A percentile compares a stretch with the other conserved stretches of the same genome.
phyloP scores from a whole-genome alignment of 441 rosid species.

The Populus hybrid region DNA sequence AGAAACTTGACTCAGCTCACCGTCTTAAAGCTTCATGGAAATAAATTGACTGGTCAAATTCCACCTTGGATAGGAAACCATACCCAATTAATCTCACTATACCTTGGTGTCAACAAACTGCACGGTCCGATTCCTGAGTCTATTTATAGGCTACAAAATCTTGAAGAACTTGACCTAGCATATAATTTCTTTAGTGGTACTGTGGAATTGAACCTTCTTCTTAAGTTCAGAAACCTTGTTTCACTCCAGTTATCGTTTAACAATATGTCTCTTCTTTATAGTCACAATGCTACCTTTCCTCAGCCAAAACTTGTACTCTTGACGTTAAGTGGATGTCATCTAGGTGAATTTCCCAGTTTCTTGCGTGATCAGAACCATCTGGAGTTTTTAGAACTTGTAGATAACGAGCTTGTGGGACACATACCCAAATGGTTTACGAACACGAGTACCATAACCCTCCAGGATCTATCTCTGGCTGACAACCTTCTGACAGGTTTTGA shows the following conservation, averaged over 20 bases:
- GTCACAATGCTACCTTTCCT: background rate
- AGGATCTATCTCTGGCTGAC: background rate
- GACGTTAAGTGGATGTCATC: slow-evolving; percentile 12
- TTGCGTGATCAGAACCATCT: slow-evolving; percentile 12
- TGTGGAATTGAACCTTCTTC: too few relatives aligned
- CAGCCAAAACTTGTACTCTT: background rate
- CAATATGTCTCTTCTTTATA: slow-evolving; percentile 10
- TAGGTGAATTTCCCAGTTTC: slow-evolving; percentile 20
- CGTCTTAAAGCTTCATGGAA: background rate
- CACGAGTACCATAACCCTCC: background rate
- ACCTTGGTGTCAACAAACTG: slow-evolving; percentile 40
- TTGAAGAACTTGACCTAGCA: background rate
- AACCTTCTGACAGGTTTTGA: slow-evolving; percentile 22
- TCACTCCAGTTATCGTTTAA: background rate
- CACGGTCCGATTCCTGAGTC: slow-evolving; percentile 49
- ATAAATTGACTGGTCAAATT: slow-evolving; percentile 43
- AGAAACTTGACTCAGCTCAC: slow-evolving; percentile 20
- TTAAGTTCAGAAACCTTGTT: background rate
- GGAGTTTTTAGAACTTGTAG: background rate
- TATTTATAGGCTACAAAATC: slow-evolving; percentile 31
- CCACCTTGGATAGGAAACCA: slow-evolving; percentile 35
- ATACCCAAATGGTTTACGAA: slow-evolving; percentile 19
- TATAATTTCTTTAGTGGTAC: too few relatives aligned
- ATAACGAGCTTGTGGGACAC: slow-evolving; percentile 13
- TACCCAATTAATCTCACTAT: slow-evolving; percentile 35